Percentiles rank a stretch among this genome's conserved stretches.
These are phyloP conservation scores for Phaeosphaeriaceae sp. DNA, from an alignment of 2,329 filamentous ascomycete species.

Conservation along the genomic window DNA sequence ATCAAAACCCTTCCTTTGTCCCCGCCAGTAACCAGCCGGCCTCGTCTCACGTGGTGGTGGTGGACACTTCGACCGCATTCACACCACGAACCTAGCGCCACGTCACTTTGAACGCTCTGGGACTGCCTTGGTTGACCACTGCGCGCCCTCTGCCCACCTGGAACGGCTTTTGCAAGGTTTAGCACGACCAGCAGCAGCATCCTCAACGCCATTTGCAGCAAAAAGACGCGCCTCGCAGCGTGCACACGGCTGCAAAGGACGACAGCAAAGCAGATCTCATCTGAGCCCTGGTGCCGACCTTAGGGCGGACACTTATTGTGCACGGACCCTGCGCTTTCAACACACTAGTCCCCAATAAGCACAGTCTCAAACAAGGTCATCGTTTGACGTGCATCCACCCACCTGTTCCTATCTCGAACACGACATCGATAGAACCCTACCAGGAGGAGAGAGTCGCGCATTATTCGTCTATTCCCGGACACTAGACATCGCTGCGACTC, in stretches of 20 bases:
- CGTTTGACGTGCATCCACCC: constrained; percentile 4
- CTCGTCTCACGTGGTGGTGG: constrained; percentile 34
- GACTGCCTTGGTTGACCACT: constrained; percentile 11
- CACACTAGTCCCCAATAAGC: constrained; percentile 21
- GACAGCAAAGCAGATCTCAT: constrained; percentile 38
- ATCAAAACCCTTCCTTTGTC: no score
- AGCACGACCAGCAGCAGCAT: neutral
- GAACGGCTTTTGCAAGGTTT: neutral
- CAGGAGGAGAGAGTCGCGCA: no score
- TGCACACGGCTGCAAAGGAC: constrained; percentile 1
- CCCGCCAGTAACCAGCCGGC: constrained; percentile 3
- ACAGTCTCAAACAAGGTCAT: constrained; percentile 18
- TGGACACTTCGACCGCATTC: constrained; percentile 3
- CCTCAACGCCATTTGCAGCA: no score
- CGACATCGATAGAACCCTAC: no score
- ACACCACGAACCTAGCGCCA: constrained; percentile 39
- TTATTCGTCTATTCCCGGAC: no score
- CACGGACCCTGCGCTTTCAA: neutral
- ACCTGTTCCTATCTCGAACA: neutral
- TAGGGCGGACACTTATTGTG: constrained; percentile 13
- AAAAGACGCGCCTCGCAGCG: constrained; percentile 17
- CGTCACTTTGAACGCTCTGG: constrained; percentile 34
- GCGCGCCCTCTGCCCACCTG: constrained; percentile 7
- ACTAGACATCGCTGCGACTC: no score
- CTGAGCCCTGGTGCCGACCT: constrained; percentile 33